phyloP scores from a whole-genome alignment of 768 basidiomycete species.

The Coprinellus micaceus region DNA sequence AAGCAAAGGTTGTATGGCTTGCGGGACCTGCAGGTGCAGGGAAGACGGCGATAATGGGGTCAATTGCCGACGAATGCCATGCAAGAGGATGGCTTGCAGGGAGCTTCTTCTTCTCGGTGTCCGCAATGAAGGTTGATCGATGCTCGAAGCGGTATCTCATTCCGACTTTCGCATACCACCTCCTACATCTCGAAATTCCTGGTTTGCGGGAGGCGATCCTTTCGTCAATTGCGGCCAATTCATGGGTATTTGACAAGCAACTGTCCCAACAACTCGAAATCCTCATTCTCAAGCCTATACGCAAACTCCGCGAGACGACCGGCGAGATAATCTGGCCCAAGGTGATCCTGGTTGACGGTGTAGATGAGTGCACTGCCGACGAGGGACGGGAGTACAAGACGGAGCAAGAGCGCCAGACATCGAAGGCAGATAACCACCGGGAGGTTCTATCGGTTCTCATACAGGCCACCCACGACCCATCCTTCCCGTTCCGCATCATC shows the following conservation, averaged over 20 bases:
- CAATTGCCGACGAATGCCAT: conserved; percentile 20
- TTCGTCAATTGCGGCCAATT: conserved; percentile 12
- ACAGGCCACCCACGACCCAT: background rate
- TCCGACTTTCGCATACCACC: conserved; percentile 29
- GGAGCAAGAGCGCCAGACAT: background rate
- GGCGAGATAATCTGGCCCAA: background rate
- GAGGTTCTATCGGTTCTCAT: background rate
- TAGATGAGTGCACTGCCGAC: conserved; percentile 23
- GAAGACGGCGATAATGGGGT: conserved; percentile 25
- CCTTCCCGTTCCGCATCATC: background rate
- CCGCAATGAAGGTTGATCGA: conserved; percentile 17
- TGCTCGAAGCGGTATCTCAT: conserved; percentile 20
- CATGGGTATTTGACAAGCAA: conserved; percentile 16
- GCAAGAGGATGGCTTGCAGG: conserved; percentile 21
- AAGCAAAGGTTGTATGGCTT: conserved; percentile 15
- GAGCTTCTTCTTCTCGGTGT: conserved; percentile 34
- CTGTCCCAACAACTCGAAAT: conserved; percentile 14
- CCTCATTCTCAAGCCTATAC: conserved; percentile 16
- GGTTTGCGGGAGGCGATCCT: background rate
- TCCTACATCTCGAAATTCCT: conserved; percentile 11
- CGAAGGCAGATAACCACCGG: background rate
- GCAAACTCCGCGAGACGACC: background rate
- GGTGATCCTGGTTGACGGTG: conserved; percentile 22
- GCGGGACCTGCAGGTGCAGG: conserved; percentile 24
- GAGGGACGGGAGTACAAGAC: background rate